Conservation (phyloP, 306 rosid species). For the Benincasa hispida region DNA sequence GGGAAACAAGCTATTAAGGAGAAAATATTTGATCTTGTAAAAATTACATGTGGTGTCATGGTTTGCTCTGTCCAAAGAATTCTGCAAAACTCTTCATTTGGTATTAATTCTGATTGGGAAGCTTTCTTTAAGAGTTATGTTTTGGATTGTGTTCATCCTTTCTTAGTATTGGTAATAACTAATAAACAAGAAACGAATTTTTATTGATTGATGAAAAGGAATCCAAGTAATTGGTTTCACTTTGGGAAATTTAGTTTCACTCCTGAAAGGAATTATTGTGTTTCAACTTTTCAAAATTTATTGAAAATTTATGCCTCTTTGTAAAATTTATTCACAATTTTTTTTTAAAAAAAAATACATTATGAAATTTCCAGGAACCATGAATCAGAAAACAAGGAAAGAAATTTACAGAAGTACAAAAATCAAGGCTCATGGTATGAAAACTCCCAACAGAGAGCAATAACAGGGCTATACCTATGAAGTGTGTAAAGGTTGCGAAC, state of each 20-base stretch:
- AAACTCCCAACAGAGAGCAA: background rate
- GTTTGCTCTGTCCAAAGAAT: background rate
- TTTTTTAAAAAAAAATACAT: background rate
- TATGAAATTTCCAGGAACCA: background rate
- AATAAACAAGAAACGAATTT: background rate
- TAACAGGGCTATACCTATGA: conserved; percentile 49
- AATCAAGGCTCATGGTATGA: background rate
- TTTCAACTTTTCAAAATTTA: background rate
- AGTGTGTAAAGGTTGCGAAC: conserved; percentile 90
- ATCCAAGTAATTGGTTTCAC: background rate
- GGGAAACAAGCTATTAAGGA: background rate
- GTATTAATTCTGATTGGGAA: background rate
- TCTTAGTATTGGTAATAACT: background rate
- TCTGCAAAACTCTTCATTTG: background rate
- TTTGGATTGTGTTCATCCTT: background rate
- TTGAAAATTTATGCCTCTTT: background rate
- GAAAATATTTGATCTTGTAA: background rate
- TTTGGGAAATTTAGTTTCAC: background rate
- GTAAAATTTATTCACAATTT: background rate
- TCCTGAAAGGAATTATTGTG: background rate
- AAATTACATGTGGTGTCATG: background rate
- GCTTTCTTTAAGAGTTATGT: background rate
- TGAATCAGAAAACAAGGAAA: background rate
- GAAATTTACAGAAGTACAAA: background rate
- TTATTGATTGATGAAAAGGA: background rate